Evolutionary conservation across 352 stramenopile species (phyloP), one percentile per base, ranked within the genome.

Genomic region (Aphanomyces euteiches): DNA sequence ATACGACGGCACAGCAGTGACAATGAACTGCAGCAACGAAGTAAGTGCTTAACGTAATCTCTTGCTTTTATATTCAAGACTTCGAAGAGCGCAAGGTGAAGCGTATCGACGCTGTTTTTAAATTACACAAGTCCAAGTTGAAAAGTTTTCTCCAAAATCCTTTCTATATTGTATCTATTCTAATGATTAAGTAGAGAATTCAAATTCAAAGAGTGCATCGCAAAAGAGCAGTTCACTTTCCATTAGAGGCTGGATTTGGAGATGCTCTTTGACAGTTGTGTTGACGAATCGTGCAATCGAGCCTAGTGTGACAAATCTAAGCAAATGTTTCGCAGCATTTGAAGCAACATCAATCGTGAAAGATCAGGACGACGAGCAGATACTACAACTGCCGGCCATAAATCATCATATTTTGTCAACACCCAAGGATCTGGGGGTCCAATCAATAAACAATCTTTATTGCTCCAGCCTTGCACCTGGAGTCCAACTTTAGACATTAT

Each of bases 71-170:
- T n/a, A 80, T 92, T 57, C 79, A 85, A 50, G 83, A 89, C n/a
- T 78, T 91, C 38, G 86, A 93, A 50, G 80, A 81, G 12, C 83
- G 86, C 1, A 61, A 89, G 39, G 76, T 70, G 1, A 78, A 89
- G 60, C 90, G 76, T 45, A 66, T 90, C 7, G 72, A 78, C 10
- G 82, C 85, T 65, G 77, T 83, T 68, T 79, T 75, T 17, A 80
- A 92, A 39, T 91, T 90, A n/a, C n/a, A n/a, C n/a, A n/a, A n/a
- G n/a, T n/a, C n/a, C n/a, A n/a, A 90, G 74, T 63, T 28, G 3
- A 37, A 40, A 3, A 67, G 59, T n/a, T 67, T 67, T 79, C 77
- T n/a, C n/a, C n/a, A n/a, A n/a, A n/a, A n/a, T 5, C 34, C 3
- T 5, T 3, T 56, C 12, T 63, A 90, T 67, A 66, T 90, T 13